Evolutionary conservation across 345 rosid species (phyloP).

Genomic region (Brassica nigra): DNA sequence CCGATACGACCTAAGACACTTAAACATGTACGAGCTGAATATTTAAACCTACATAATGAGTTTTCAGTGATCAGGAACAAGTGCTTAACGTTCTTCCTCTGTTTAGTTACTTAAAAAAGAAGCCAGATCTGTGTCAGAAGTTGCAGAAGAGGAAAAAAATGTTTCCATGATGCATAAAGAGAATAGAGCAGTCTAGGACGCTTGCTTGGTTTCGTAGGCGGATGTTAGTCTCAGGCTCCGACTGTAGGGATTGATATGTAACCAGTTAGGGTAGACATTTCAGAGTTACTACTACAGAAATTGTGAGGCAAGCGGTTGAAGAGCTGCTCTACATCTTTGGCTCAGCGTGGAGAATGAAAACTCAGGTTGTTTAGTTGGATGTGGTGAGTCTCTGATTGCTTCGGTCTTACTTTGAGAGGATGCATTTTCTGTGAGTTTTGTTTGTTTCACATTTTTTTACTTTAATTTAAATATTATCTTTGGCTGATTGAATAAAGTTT

Average conservation of each 20-base stretch:
- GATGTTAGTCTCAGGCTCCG: slow-evolving; percentile 65
- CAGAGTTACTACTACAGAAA: slow-evolving; percentile 71
- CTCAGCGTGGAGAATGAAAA: slow-evolving; percentile 82
- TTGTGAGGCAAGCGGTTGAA: slow-evolving; percentile 76
- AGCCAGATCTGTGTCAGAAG: slow-evolving; percentile 92
- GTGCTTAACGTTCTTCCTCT: too few species aligned
- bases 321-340: slow-evolving; percentile 73
- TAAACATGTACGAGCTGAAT: too few species aligned
- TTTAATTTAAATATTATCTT: too few species aligned
- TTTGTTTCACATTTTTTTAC: too few species aligned
- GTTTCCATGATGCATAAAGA: slow-evolving; percentile 73
- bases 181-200: slow-evolving; percentile 54
- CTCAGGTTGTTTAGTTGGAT: slow-evolving; percentile 81
- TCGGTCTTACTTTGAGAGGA: too few species aligned
- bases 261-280: slow-evolving; percentile 50
- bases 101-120: slow-evolving; percentile 50
- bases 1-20: too few species aligned
- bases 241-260: slow-evolving; percentile 73
- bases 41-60: too few species aligned
- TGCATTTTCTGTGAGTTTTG: too few species aligned
- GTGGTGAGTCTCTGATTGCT: too few species aligned
- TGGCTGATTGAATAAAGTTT: too few species aligned
- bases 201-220: slow-evolving; percentile 84
- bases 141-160: slow-evolving; percentile 67
- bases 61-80: too few species aligned